Conservation (phyloP, 202 grass and related monocot species). For the Alloteropsis angusta region DNA sequence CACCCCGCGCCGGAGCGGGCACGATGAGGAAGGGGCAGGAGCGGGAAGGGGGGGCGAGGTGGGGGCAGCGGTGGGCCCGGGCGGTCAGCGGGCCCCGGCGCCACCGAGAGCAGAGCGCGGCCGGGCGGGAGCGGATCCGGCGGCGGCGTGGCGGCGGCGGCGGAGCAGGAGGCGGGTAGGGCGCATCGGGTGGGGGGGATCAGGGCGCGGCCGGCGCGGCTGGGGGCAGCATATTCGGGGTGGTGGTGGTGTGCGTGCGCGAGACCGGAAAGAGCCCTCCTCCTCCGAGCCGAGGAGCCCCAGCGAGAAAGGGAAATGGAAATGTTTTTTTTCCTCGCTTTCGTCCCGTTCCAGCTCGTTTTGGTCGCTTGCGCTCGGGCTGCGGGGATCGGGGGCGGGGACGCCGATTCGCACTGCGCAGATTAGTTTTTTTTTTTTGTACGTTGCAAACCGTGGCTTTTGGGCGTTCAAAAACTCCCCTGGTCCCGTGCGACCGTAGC, state of each 20-base stretch:
- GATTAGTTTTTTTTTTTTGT: constrained; percentile 3
- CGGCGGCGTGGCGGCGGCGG: constrained; percentile 22
- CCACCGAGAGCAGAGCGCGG: neutral
- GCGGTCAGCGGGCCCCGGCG: constrained; percentile 9
- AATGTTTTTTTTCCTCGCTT: neutral
- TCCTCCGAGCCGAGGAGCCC: neutral
- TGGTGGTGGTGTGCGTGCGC: constrained; percentile 24
- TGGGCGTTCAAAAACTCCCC: constrained; percentile 29
- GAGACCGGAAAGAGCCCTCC: constrained; percentile 21
- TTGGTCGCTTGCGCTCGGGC: neutral
- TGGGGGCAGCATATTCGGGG: constrained; percentile 49
- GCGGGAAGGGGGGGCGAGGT: neutral
- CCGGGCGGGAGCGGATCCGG: constrained; percentile 22
- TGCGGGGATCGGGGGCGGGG: neutral
- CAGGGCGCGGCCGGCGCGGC: constrained; percentile 58
- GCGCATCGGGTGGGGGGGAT: constrained; percentile 21
- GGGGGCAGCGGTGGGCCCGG: neutral
- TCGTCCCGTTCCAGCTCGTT: constrained; percentile 1
- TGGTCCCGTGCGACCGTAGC: neutral
- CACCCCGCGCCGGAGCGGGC: neutral
- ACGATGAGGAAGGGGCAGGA: neutral
- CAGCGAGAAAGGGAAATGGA: neutral
- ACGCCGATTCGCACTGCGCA: neutral
- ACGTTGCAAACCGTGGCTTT: neutral
- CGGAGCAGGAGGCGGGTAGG: neutral